A percentile compares a stretch with the other conserved stretches of the same genome.
Conservation (phyloP, 257 asterid genomes). For the Ocimum tenuiflorum region DNA sequence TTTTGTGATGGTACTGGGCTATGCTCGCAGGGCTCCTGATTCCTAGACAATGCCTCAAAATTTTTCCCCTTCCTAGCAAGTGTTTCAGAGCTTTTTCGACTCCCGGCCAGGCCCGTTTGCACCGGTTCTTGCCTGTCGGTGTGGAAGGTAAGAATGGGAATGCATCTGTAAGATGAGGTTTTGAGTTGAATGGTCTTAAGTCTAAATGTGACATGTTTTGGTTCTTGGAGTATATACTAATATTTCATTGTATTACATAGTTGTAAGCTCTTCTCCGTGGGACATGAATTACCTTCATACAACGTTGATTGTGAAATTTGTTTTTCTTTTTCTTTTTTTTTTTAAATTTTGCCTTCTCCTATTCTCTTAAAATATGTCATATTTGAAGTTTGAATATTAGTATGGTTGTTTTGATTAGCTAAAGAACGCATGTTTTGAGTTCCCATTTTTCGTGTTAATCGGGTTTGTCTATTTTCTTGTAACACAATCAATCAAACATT, state of each 20-base stretch:
- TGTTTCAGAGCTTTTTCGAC: background rate
- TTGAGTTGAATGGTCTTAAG: too few species aligned
- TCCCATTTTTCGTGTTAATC: background rate
- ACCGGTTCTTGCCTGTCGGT: too few species aligned
- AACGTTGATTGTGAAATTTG: background rate
- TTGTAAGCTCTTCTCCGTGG: background rate
- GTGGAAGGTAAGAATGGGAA: slow-evolving; percentile 14
- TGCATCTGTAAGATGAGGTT: slow-evolving; percentile 6
- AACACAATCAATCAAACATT: too few species aligned
- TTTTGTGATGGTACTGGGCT: slow-evolving; percentile 62
- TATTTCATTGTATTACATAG: background rate
- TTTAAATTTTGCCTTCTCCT: too few species aligned
- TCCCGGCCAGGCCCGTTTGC: background rate
- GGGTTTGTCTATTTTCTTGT: background rate
- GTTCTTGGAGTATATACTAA: background rate
- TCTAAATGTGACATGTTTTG: background rate
- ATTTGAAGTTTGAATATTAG: background rate
- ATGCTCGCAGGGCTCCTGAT: slow-evolving; percentile 36
- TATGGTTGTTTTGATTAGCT: background rate
- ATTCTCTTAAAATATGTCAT: background rate
- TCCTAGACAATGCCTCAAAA: slow-evolving; percentile 15
- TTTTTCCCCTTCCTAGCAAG: background rate
- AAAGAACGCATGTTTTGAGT: background rate
- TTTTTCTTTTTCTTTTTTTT: background rate
- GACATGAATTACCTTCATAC: background rate